Evolutionary conservation across 768 basidiomycete genomes (phyloP).

Genomic region (Pholiota conissans): DNA sequence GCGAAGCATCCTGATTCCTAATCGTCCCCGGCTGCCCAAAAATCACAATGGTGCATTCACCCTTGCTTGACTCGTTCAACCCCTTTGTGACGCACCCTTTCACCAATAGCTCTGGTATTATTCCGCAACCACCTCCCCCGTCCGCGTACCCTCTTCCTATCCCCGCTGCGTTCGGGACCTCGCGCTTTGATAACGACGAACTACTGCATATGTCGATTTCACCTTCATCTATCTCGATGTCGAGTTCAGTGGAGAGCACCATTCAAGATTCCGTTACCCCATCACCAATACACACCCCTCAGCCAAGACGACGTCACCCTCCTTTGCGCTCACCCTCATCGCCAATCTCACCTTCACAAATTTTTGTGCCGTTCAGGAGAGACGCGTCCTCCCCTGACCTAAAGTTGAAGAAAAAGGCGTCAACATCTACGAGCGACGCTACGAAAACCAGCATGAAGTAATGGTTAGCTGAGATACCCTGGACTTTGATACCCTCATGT

Average conservation of each 20-base stretch:
- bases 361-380: slow-evolving; percentile 56
- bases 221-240: slow-evolving; percentile 19
- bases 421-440: not conserved
- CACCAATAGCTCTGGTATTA: slow-evolving; percentile 44
- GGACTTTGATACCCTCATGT: not conserved
- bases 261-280: not conserved
- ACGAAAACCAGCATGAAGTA: not conserved
- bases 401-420: slow-evolving; percentile 37
- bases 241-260: slow-evolving; percentile 9
- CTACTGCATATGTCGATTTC: slow-evolving; percentile 14
- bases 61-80: slow-evolving; percentile 48
- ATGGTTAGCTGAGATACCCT: not conserved
- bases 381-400: slow-evolving; percentile 57
- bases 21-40: not conserved
- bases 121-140: slow-evolving; percentile 42
- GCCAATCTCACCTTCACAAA: slow-evolving; percentile 26
- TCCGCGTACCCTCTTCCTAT: slow-evolving; percentile 47
- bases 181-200: slow-evolving; percentile 14
- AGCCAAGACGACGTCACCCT: slow-evolving; percentile 19
- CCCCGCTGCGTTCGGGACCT: slow-evolving; percentile 25
- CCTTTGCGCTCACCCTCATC: slow-evolving; percentile 4
- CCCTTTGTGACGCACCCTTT: slow-evolving; percentile 62
- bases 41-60: slow-evolving; percentile 29
- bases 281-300: slow-evolving; percentile 22
- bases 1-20: no score